A percentile compares a stretch with the other conserved stretches of the same genome.
phyloP scores from a whole-genome alignment of 805 yeast species.

The Myxozyma melibiosi region DNA sequence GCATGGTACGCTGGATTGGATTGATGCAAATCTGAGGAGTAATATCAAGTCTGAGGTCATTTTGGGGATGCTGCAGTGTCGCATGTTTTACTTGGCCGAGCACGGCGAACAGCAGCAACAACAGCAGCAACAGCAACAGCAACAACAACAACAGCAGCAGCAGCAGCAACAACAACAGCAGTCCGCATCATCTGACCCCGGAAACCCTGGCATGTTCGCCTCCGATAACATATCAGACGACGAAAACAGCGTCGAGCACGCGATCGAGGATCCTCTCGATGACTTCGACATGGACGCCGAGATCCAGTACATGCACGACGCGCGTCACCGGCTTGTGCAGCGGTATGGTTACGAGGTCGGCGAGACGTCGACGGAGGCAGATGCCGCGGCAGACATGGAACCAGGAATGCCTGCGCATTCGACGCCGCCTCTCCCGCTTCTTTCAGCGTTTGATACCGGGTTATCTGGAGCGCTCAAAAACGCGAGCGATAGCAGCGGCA shows the following conservation, averaged over 20 bases:
- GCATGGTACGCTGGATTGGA: conserved; percentile 24
- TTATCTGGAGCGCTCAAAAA: too few relatives aligned
- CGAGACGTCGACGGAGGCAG: background rate
- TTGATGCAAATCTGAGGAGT: conserved; percentile 20
- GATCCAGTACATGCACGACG: conserved; percentile 13
- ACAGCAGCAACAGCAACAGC: background rate
- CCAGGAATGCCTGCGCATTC: too few relatives aligned
- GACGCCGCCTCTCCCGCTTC: too few relatives aligned
- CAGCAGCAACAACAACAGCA: background rate
- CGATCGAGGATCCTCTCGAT: background rate
- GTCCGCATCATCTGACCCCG: background rate
- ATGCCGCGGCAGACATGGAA: too few relatives aligned
- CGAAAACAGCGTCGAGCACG: conserved; percentile 3
- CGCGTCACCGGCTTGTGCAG: conserved; percentile 11
- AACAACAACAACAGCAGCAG: background rate
- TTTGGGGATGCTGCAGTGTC: conserved; percentile 24
- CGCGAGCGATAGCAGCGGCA: background rate
- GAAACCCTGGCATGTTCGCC: background rate
- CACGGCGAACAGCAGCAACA: conserved; percentile 3
- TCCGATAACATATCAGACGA: conserved; percentile 2
- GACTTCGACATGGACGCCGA: conserved; percentile 13
- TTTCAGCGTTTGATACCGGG: too few relatives aligned
- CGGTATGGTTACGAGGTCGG: conserved; percentile 6
- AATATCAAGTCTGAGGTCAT: conserved; percentile 15
- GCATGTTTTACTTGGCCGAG: conserved; percentile 18